Conservation (phyloP, 371 early-diverging fungal genomes). For the Mortierella sp. region DNA sequence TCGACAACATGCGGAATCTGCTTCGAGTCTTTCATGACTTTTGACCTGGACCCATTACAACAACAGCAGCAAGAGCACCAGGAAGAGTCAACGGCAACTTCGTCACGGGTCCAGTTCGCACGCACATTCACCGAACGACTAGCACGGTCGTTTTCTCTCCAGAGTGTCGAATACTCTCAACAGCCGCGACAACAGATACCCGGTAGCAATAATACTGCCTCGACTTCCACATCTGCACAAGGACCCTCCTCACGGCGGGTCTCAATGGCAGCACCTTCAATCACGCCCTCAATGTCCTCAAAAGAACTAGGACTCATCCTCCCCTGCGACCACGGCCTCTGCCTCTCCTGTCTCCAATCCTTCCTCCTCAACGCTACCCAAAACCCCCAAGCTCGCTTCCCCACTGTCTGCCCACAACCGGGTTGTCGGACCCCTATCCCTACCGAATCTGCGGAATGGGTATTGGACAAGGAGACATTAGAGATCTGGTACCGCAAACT, state of each 20-base stretch:
- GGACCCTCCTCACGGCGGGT: slow-evolving; percentile 3
- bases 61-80: slow-evolving; percentile 6
- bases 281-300: slow-evolving; percentile 47
- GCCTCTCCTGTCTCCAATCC: slow-evolving; percentile 50
- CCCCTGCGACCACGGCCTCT: slow-evolving; percentile 57
- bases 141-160: slow-evolving; percentile 40
- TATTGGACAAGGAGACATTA: slow-evolving; percentile 30
- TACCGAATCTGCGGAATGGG: slow-evolving; percentile 48
- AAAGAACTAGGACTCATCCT: slow-evolving; percentile 45
- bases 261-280: slow-evolving; percentile 18
- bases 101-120: slow-evolving; percentile 29
- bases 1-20: slow-evolving; percentile 57
- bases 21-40: slow-evolving; percentile 44
- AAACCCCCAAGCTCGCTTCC: slow-evolving; percentile 38
- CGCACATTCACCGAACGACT: slow-evolving; percentile 32
- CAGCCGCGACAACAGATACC: slow-evolving; percentile 13
- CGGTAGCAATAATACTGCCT: not conserved
- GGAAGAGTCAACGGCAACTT: not conserved
- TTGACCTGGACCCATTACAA: slow-evolving; percentile 36
- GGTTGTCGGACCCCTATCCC: slow-evolving; percentile 52
- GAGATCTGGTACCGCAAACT: slow-evolving; percentile 55
- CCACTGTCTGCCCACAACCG: slow-evolving; percentile 49
- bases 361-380: slow-evolving; percentile 41
- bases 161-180: not conserved
- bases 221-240: slow-evolving; percentile 13